These are phyloP conservation scores for Curvularia verruculosa DNA, from an alignment of 2,329 filamentous ascomycete species.

Conservation along the genomic window DNA sequence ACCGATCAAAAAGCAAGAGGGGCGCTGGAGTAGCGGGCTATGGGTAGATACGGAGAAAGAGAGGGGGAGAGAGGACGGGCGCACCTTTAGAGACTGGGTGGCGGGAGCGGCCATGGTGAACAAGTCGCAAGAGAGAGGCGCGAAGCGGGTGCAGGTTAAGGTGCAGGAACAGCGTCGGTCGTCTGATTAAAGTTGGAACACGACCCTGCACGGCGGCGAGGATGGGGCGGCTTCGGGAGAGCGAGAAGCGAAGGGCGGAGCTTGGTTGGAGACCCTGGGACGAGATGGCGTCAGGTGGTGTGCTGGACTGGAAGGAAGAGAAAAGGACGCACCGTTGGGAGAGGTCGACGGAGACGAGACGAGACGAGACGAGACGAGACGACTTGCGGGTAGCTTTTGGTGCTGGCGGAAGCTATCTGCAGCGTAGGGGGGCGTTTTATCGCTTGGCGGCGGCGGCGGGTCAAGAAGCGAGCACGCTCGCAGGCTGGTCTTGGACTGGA, in stretches of 20 bases:
- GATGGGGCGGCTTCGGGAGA: conserved; percentile 27
- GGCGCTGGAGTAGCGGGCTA: not conserved
- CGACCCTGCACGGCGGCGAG: conserved; percentile 30
- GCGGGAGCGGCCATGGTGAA: conserved; percentile 72
- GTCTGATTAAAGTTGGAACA: conserved; percentile 30
- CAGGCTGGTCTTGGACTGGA: not conserved
- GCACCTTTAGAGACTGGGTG: conserved; percentile 90
- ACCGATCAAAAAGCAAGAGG: not conserved
- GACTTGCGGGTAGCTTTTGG: conserved; percentile 25
- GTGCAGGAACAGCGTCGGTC: conserved; percentile 64
- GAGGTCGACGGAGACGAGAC: no score
- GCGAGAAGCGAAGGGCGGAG: conserved; percentile 23
- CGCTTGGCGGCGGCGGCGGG: conserved; percentile 43
- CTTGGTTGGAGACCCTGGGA: conserved; percentile 17
- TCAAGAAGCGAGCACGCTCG: conserved; percentile 36
- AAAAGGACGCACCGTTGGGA: conserved; percentile 27
- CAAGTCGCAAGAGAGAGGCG: conserved; percentile 55
- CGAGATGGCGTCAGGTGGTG: conserved; percentile 13
- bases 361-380: no score
- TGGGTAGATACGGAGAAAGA: no score
- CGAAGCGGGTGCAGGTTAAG: conserved; percentile 44
- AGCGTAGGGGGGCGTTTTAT: conserved; percentile 44
- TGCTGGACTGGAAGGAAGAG: conserved; percentile 4
- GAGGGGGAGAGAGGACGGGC: conserved; percentile 1
- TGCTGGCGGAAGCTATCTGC: conserved; percentile 39